These are phyloP conservation scores for Neurospora tetrasperma DNA, from an alignment of 495 filamentous ascomycete genomes.

Conservation along the genomic window DNA sequence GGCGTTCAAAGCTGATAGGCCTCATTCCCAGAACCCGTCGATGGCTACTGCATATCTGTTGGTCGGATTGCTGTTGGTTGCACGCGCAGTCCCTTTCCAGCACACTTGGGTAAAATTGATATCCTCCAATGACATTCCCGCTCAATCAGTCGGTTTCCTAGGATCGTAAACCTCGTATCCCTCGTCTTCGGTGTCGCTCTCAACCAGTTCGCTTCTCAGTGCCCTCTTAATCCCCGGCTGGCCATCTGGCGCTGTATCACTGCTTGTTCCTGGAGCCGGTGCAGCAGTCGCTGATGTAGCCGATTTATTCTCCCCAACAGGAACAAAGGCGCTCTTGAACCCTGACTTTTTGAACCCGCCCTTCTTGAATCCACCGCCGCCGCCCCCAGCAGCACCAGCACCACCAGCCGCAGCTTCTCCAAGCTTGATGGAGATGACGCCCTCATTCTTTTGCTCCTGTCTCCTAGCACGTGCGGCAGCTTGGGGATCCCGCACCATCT, in stretches of 20 bases:
- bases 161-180: slow-evolving; percentile 48
- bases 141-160: slow-evolving; percentile 42
- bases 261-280: background rate
- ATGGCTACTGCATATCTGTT: background rate
- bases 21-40: background rate
- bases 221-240: slow-evolving; percentile 12
- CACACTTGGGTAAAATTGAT: background rate
- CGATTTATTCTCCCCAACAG: slow-evolving; percentile 17
- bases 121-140: background rate
- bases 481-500: slow-evolving; percentile 49
- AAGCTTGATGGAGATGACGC: slow-evolving; percentile 49
- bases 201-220: slow-evolving; percentile 22
- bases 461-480: slow-evolving; percentile 52
- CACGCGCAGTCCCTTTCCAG: background rate
- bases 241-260: slow-evolving; percentile 8
- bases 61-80: background rate
- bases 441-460: slow-evolving; percentile 61
- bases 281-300: slow-evolving; percentile 5
- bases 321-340: slow-evolving; percentile 45
- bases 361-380: slow-evolving; percentile 41
- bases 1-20: background rate
- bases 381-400: slow-evolving; percentile 9
- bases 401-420: slow-evolving; percentile 23
- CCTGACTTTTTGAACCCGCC: slow-evolving; percentile 41
- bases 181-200: slow-evolving; percentile 50